Base-by-base conservation (phyloP, 495 filamentous ascomycete genomes). In the Penicillium cosmopolitanum region DNA sequence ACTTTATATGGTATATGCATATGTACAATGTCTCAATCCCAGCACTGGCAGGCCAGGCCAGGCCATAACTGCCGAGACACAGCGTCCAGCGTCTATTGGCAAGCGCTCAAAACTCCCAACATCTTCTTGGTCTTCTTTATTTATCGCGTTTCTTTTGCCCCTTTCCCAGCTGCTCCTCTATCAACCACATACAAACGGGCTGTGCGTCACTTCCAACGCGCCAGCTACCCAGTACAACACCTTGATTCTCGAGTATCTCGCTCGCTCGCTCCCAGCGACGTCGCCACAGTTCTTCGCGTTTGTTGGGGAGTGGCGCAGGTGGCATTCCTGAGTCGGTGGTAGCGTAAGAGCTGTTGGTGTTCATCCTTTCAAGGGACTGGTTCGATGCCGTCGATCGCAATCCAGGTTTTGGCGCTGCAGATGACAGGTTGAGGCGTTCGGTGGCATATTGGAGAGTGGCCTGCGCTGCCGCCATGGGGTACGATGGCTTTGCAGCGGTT, bases 271-370 rank as follows among this genome's bases (percentile, higher is more conserved):
- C 85, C 85, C 93, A 90, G 51, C 96, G 77, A 56, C 88, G 82
- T 54, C 81, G 76, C 96, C 96, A 99, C 21, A 96, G 67, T 50
- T 92, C 88, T 55, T 96, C 83, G 35, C 92, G 91, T 67, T 93
- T 96, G 62, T 86, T 94, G 1, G 75, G 74, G 6, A 74, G 59
- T 1, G 73, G 73, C 2, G 67, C 58, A 5, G 68, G 60, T 9
- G 69, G 68, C 13, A 64, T 38, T 15, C 66, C 63, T 4, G 69
- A 58, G 2, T 71, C 65, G 36, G 16, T 62, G 42, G 56, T 53
- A 13, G 31, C 19, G 19, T 21, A 21, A 21, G 19, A 21, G 19
- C 19, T 42, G 54, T 55, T 62, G 55, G 55, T 64, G 40, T 55
- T 60, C 11, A 60, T 52, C 48, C 66, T 60, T 13, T 48, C 34